These are phyloP conservation scores for Volvox carteri DNA, from an alignment of 163 green algal genomes.

Conservation along the genomic window DNA sequence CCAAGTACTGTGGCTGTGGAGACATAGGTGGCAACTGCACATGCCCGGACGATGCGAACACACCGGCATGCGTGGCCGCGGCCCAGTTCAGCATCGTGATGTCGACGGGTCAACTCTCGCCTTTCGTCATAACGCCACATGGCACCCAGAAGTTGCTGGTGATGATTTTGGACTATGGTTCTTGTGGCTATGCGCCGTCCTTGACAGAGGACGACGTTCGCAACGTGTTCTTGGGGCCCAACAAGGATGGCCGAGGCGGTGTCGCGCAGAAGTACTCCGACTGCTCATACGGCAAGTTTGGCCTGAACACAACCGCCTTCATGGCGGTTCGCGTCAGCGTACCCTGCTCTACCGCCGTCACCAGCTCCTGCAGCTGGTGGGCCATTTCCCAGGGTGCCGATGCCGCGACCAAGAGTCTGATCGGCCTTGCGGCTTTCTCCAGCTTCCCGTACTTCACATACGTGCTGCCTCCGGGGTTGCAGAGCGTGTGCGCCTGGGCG, in stretches of 20 bases:
- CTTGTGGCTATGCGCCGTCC: background rate
- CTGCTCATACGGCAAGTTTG: slow-evolving; percentile 4
- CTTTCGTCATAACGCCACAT: background rate
- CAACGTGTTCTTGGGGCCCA: background rate
- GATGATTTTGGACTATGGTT: slow-evolving; percentile 14
- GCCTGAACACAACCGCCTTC: background rate
- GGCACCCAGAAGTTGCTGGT: background rate
- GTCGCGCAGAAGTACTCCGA: background rate
- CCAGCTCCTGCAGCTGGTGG: background rate
- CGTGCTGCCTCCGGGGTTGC: background rate
- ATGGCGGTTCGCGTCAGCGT: background rate
- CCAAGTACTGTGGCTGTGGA: background rate
- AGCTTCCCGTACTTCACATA: slow-evolving; percentile 25
- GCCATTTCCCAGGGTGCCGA: slow-evolving; percentile 15
- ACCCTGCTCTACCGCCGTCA: background rate
- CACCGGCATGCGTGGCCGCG: background rate
- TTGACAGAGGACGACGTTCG: background rate
- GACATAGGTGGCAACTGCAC: background rate
- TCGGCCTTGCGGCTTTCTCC: background rate
- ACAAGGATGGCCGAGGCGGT: background rate
- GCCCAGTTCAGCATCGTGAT: background rate
- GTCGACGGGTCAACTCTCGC: background rate
- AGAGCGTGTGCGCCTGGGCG: background rate
- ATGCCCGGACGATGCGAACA: background rate
- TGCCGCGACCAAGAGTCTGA: background rate